Evolutionary conservation across 2,329 filamentous ascomycete genomes (phyloP).

Genomic region (Ceratocystis huliohia): DNA sequence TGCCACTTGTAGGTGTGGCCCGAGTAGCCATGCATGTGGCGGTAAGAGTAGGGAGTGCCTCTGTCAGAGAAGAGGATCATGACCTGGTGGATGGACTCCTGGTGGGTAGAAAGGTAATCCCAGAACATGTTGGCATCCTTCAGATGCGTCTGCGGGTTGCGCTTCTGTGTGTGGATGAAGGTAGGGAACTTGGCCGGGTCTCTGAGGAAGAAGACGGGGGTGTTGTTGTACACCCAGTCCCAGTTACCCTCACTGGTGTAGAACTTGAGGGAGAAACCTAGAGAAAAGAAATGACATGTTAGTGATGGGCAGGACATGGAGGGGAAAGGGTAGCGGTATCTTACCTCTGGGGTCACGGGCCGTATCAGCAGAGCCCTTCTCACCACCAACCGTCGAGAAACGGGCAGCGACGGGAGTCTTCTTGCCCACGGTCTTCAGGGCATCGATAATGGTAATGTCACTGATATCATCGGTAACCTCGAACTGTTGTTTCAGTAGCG

Average conservation of each 20-base stretch:
- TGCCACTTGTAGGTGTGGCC: conserved; percentile 55
- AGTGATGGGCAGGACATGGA: background rate
- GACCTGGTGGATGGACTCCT: conserved; percentile 49
- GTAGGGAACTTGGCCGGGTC: conserved; percentile 63
- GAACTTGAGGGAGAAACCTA: conserved; percentile 57
- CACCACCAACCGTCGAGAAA: conserved; percentile 65
- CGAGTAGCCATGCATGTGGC: conserved; percentile 56
- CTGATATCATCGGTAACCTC: conserved; percentile 37
- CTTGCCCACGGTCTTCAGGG: conserved; percentile 51
- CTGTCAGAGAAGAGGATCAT: conserved; percentile 56
- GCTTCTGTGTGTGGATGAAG: conserved; percentile 68
- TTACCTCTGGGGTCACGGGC: conserved; percentile 56
- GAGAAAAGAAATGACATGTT: background rate
- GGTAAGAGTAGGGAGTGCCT: conserved; percentile 51
- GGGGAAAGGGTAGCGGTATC: background rate
- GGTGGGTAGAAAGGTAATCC: conserved; percentile 41
- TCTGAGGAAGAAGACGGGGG: conserved; percentile 62
- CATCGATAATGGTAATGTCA: conserved; percentile 41
- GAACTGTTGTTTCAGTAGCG: conserved; percentile 25
- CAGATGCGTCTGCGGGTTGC: conserved; percentile 58
- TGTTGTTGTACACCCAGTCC: conserved; percentile 67
- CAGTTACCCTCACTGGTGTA: conserved; percentile 58
- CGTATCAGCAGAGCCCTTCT: conserved; percentile 57
- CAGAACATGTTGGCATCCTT: conserved; percentile 52
- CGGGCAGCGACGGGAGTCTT: conserved; percentile 53